Evolutionary conservation across 257 asterid species (phyloP).

Genomic region (Apocynum venetum): DNA sequence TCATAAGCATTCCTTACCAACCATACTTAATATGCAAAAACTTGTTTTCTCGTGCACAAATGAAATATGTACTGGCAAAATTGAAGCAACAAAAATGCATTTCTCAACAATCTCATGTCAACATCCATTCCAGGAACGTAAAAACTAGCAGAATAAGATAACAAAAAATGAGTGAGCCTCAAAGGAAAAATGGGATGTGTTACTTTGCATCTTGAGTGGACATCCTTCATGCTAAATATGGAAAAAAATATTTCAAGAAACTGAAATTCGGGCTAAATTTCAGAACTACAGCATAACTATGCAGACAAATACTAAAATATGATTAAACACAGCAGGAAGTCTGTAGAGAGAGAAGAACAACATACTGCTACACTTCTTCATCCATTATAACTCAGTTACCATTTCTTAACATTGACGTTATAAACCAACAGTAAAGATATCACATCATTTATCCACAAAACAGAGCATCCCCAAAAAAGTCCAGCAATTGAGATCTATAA

Average conservation of each 20-base stretch:
- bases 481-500: constrained; percentile 6
- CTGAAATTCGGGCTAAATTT: not conserved
- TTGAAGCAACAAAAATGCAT: not conserved
- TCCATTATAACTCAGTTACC: not conserved
- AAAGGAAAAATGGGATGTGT: not conserved
- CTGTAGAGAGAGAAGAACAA: not conserved
- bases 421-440: not conserved
- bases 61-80: not conserved
- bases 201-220: not conserved
- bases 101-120: not conserved
- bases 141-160: not conserved
- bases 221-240: not conserved
- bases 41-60: not conserved
- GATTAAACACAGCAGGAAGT: not conserved
- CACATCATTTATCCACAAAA: not conserved
- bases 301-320: not conserved
- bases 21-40: not conserved
- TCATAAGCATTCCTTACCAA: not conserved
- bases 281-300: not conserved
- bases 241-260: not conserved
- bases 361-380: not conserved
- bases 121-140: not conserved
- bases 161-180: no score
- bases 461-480: not conserved
- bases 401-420: not conserved